A percentile compares a stretch with the other conserved stretches of the same genome.
phyloP scores from a whole-genome alignment of 306 rosid species.

The Cucumis hystrix region DNA sequence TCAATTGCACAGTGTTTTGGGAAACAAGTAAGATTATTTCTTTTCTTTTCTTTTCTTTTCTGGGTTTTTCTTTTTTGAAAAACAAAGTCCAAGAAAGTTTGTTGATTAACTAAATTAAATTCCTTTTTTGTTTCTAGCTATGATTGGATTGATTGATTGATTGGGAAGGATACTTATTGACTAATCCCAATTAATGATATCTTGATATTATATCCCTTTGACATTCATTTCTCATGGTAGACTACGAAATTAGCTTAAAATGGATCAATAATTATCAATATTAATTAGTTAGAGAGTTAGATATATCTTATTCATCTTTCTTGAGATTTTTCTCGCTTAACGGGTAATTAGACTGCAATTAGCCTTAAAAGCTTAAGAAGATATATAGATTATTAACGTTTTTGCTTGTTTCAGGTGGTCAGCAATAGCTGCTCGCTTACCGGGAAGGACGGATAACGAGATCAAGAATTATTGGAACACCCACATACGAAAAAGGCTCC shows the following conservation, averaged over 20 bases:
- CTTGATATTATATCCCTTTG: no score
- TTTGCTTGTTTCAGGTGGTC: conserved; percentile 50
- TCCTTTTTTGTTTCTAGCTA: neutral
- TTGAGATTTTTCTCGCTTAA: no score
- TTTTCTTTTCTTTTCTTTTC: neutral
- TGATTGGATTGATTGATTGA: neutral
- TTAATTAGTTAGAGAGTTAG: no score
- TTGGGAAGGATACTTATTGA: neutral
- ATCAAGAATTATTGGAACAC: conserved; percentile 97
- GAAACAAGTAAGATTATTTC: conserved; percentile 60
- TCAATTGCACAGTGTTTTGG: conserved; percentile 69
- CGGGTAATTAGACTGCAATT: no score
- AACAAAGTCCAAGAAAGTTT: neutral
- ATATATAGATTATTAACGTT: neutral
- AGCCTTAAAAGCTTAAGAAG: no score
- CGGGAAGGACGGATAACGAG: conserved; percentile 90
- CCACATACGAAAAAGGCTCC: conserved; percentile 64
- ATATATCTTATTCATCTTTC: no score
- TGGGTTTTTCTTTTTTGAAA: neutral
- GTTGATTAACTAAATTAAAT: neutral
- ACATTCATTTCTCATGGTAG: no score
- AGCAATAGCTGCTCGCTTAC: conserved; percentile 71
- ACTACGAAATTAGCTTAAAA: no score
- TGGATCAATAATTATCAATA: no score
- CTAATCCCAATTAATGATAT: neutral